A percentile compares a stretch with the other conserved stretches of the same genome.
These are phyloP conservation scores for Neofusicoccum sp. DNA, from an alignment of 2,329 filamentous ascomycete genomes.

Conservation along the genomic window DNA sequence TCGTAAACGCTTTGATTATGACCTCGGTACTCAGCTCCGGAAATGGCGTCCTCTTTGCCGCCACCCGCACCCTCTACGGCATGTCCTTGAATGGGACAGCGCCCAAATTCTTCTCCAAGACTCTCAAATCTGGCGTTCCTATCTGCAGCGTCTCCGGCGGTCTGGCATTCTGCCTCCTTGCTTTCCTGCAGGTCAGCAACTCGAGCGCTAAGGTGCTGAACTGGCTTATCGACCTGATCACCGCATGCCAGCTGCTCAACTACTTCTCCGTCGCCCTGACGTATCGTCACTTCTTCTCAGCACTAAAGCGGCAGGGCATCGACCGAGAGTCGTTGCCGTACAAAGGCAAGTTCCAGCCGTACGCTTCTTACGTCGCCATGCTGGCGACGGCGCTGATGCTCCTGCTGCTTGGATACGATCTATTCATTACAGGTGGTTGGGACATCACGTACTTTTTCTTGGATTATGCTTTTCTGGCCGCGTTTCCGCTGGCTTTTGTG, in stretches of 20 bases:
- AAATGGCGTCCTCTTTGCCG: constrained; percentile 59
- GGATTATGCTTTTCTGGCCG: constrained; percentile 2
- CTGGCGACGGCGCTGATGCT: constrained; percentile 68
- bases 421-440: constrained; percentile 73
- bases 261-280: constrained; percentile 57
- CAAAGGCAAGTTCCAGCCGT: constrained; percentile 60
- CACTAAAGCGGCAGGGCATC: constrained; percentile 52
- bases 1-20: constrained; percentile 60
- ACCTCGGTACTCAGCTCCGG: constrained; percentile 59
- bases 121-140: constrained; percentile 67
- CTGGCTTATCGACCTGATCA: constrained; percentile 74
- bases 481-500: constrained; percentile 2
- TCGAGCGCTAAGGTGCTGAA: constrained; percentile 67
- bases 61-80: constrained; percentile 56
- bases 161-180: constrained; percentile 68
- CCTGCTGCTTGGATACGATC: constrained; percentile 73
- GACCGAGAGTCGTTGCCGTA: constrained; percentile 54
- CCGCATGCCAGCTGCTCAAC: constrained; percentile 63
- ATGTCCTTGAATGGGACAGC: constrained; percentile 57
- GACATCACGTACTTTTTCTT: constrained; percentile 64
- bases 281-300: constrained; percentile 62
- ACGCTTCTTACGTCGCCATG: constrained; percentile 68
- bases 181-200: constrained; percentile 72
- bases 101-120: constrained; percentile 59
- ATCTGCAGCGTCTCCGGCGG: constrained; percentile 71